Conservation (phyloP, 2,329 filamentous ascomycete species). For the Fusarium annulatum region DNA sequence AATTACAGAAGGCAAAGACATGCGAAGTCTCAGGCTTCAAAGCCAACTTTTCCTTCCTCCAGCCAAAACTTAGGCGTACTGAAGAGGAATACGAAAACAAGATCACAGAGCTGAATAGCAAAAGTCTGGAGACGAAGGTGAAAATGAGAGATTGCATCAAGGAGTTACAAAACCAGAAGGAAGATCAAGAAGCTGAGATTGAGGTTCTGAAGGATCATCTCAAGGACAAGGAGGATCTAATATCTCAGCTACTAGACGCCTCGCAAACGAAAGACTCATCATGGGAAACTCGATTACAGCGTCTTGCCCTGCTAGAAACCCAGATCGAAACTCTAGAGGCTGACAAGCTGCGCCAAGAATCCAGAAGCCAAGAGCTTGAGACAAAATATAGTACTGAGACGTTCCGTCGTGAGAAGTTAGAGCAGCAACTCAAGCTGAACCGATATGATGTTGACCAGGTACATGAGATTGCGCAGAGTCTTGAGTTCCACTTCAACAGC, state of each 20-base stretch:
- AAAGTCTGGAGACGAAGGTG: no score
- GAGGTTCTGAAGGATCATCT: not conserved
- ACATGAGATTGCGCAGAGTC: not conserved
- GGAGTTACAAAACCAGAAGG: not conserved
- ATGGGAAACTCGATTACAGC: not conserved
- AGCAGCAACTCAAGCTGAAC: not conserved
- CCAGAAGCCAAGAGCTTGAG: not conserved
- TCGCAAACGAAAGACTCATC: not conserved
- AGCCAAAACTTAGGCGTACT: accelerated
- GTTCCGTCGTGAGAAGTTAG: accelerated
- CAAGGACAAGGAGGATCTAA: accelerated
- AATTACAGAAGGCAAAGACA: not conserved
- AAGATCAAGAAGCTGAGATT: not conserved
- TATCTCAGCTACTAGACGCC: accelerated
- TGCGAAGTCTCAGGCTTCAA: not conserved
- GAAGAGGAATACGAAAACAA: not conserved
- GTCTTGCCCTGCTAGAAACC: accelerated
- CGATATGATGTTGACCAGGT: not conserved
- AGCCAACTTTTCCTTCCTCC: not conserved
- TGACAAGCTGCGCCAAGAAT: accelerated
- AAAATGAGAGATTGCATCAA: not conserved
- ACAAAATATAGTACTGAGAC: not conserved
- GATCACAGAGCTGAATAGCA: accelerated
- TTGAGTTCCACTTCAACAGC: not conserved
- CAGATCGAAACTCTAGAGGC: not conserved